phyloP scores from a whole-genome alignment of 305 asterid genomes.

The Fraxinus floribunda region DNA sequence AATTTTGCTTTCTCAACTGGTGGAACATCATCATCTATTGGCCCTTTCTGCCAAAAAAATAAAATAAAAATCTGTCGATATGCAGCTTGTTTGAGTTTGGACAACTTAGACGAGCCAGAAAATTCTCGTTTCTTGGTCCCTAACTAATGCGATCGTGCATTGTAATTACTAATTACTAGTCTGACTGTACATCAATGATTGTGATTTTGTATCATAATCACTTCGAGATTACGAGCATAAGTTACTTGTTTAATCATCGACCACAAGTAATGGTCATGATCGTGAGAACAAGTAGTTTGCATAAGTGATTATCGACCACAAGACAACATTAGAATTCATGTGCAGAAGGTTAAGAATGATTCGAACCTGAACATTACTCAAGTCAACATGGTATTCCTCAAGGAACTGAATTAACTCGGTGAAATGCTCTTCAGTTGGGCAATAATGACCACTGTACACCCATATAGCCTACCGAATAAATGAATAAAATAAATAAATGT shows the following conservation, averaged over 20 bases:
- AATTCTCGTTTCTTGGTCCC: neutral
- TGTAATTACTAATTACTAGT: neutral
- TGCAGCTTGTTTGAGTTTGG: neutral
- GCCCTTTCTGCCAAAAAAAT: neutral
- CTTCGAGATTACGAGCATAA: neutral
- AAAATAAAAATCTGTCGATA: neutral
- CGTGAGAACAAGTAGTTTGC: neutral
- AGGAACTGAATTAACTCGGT: conserved; percentile 38
- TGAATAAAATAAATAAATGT: neutral
- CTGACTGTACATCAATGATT: neutral
- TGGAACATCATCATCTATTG: neutral
- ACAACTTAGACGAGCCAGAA: neutral
- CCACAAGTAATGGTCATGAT: neutral
- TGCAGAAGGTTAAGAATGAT: neutral
- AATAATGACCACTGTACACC: conserved; percentile 55
- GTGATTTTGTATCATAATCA: neutral
- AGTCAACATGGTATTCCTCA: conserved; percentile 39
- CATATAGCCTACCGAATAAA: conserved; percentile 39
- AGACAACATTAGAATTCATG: neutral
- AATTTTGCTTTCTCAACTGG: neutral
- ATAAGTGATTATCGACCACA: neutral
- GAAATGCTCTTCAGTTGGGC: conserved; percentile 46
- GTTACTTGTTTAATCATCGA: neutral
- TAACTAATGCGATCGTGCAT: neutral
- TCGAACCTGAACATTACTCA: conserved; percentile 41